Evolutionary conservation across 345 rosid genomes (phyloP).

Genomic region (Syzygium aromaticum): DNA sequence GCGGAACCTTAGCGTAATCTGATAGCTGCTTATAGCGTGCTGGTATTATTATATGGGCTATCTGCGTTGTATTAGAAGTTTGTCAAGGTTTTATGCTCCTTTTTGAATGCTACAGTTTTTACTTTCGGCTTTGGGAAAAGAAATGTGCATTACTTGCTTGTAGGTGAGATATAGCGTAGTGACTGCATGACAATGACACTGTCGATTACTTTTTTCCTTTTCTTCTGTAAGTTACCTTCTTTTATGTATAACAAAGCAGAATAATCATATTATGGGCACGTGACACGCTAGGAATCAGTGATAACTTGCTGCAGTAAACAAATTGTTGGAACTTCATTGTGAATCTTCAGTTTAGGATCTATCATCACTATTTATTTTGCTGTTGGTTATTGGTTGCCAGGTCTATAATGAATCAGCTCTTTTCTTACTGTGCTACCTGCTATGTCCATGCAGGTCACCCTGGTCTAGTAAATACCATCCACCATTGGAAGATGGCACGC

Average conservation of each 20-base stretch:
- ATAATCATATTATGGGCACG: background rate
- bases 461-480: conserved; percentile 93
- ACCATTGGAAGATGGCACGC: conserved; percentile 64
- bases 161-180: background rate
- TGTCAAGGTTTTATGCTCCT: background rate
- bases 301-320: background rate
- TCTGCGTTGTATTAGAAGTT: background rate
- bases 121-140: background rate
- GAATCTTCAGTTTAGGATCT: background rate
- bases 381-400: background rate
- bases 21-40: background rate
- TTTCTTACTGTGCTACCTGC: background rate
- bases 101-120: background rate
- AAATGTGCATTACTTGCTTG: background rate
- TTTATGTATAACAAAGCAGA: background rate
- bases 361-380: background rate
- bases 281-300: background rate
- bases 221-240: background rate
- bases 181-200: background rate
- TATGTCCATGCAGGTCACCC: conserved; percentile 51
- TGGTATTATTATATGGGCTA: background rate
- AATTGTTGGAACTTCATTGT: background rate
- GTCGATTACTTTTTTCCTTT: background rate
- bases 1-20: background rate
- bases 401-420: background rate